Evolutionary conservation across 2,329 filamentous ascomycete genomes (phyloP).

Genomic region (Sordariomycetes sp.): DNA sequence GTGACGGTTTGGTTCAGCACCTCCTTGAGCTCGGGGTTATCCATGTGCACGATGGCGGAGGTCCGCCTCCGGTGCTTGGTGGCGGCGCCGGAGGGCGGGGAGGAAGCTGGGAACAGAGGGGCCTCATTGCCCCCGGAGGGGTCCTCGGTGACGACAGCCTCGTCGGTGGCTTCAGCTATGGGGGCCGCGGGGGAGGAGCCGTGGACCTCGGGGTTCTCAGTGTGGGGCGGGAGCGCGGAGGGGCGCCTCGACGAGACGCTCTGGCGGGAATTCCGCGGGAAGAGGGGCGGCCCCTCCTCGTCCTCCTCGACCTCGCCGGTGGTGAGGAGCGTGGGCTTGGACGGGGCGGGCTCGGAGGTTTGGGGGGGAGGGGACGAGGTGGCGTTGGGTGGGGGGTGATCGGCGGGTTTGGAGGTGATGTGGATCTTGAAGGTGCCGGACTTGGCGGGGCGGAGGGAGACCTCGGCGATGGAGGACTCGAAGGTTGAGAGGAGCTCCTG

Average conservation of each 20-base stretch:
- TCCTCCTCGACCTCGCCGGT: neutral
- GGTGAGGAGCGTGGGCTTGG: neutral
- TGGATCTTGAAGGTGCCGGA: constrained; percentile 76
- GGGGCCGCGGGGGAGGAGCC: neutral
- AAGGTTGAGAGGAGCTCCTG: constrained; percentile 96
- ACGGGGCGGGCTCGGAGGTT: neutral
- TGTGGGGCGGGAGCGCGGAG: too few relatives aligned
- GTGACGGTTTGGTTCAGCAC: constrained; percentile 17
- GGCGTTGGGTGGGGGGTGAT: neutral
- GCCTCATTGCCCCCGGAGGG: neutral
- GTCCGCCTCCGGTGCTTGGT: neutral
- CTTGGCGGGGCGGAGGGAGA: constrained; percentile 74
- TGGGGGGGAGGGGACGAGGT: neutral
- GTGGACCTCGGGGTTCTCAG: neutral
- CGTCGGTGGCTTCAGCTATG: neutral
- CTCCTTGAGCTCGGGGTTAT: neutral
- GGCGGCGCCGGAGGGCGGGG: neutral
- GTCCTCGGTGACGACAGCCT: neutral
- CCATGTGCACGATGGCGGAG: neutral
- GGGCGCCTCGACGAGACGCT: too few relatives aligned
- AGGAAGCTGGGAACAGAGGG: too few relatives aligned
- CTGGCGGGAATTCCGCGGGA: neutral
- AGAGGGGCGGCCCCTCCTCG: neutral
- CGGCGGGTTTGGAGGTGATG: constrained; percentile 32
- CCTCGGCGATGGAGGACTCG: constrained; percentile 69